Evolutionary conservation across 2,329 filamentous ascomycete genomes (phyloP), one percentile per base, ranked within the genome.

Genomic region (Pleurostoma richardsiae): DNA sequence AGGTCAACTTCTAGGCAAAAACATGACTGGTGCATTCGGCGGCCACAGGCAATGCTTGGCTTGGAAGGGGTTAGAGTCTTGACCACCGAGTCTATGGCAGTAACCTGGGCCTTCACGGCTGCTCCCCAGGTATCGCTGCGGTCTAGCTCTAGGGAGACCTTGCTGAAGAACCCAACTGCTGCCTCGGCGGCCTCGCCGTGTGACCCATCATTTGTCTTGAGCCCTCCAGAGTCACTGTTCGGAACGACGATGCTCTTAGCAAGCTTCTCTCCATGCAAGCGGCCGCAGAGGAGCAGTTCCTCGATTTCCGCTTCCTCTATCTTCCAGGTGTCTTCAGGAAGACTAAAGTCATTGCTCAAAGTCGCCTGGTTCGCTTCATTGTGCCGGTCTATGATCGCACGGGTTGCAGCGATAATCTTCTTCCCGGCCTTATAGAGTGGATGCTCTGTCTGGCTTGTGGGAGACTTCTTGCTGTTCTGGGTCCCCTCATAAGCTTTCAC

Each of bases 291-390:
- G 11, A 70, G 51, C 31, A 69, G 40, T 10, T 61, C 58, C 41
- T 57, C 58, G 33, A 64, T 56, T 7, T 62, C 57, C 30, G 58
- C 47, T 36, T 59, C 59, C 46, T 70, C 66, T 42, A 63, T 51
- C 41, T 61, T 56, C 66, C 65, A 68, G 29, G 42, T 53, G 26
- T 53, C 52, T 10, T 51, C 51, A 3, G 61, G 61, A 5, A 59
- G 50, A 4, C 54, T 50, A 28, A 62, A 33, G 29, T 57, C 54
- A 5, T 56, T 49, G 6, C 48, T 46, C 44, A 56, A 50, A 10
- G 60, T 52, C 30, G 52, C 54, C 41, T 54, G 51, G 10, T 65
- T 59, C 6, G 54, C 54, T 10, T 54, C 52, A n/a, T 55, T 55
- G 50, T 67, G 61, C 7, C 56, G 55, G 8, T 53, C 48, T 10